Conservation (phyloP, 805 yeast genomes). For the Wickerhamomyces rabaulensis region DNA sequence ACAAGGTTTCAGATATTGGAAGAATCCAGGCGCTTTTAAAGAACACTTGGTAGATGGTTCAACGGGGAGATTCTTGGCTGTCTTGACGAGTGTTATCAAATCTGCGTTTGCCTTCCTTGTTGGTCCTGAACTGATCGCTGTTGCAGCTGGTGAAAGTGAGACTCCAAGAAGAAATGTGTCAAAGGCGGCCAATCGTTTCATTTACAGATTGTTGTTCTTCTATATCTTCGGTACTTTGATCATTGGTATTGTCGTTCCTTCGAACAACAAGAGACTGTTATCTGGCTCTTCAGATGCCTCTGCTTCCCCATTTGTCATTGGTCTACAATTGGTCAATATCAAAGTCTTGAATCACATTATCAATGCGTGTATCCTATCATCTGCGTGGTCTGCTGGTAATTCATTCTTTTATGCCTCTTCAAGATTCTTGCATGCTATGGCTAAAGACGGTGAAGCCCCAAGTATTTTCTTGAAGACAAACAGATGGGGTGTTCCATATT, state of each 20-base stretch:
- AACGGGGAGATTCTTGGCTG: constrained; percentile 59
- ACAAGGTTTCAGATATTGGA: constrained; percentile 67
- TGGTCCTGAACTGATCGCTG: constrained; percentile 57
- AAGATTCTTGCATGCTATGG: constrained; percentile 65
- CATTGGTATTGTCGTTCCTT: constrained; percentile 64
- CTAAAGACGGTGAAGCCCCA: constrained; percentile 75
- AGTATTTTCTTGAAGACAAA: constrained; percentile 56
- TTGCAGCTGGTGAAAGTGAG: constrained; percentile 53
- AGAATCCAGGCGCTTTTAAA: constrained; percentile 53
- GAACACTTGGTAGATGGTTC: constrained; percentile 41
- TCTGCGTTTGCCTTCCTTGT: constrained; percentile 65
- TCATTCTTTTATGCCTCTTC: constrained; percentile 76
- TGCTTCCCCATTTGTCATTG: constrained; percentile 78
- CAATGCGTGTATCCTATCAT: constrained; percentile 72
- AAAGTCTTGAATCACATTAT: constrained; percentile 66
- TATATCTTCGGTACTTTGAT: constrained; percentile 63
- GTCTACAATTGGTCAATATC: constrained; percentile 64
- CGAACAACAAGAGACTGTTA: constrained; percentile 48
- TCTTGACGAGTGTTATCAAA: constrained; percentile 57
- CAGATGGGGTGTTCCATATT: constrained; percentile 69
- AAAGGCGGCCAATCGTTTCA: constrained; percentile 51
- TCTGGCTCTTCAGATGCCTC: constrained; percentile 55
- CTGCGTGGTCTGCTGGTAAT: constrained; percentile 79
- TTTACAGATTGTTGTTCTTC: constrained; percentile 53
- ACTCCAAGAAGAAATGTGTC: constrained; percentile 57